Base-by-base conservation (phyloP, 768 basidiomycete genomes). In the Vararia minispora region DNA sequence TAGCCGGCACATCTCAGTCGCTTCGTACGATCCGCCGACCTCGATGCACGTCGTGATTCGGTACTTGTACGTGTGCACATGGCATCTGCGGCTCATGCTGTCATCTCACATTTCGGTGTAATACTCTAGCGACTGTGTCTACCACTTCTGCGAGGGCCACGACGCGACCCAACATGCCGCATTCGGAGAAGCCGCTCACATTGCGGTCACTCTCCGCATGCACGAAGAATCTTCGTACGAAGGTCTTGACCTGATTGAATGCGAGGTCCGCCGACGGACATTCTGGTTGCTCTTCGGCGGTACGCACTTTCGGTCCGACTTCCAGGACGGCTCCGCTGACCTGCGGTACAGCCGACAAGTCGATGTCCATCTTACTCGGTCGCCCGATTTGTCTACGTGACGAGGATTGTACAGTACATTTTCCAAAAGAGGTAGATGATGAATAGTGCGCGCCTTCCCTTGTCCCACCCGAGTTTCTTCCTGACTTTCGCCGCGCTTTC, bases 211-310 rank as follows among this genome's bases (percentile, higher is more conserved):
- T 0, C 69, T 88, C 32, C 74, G 83, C 34, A 79, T 90, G 72
- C 86, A 90, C 54, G 87, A 88, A 60, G 87, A 89, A 59, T 69
- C 73, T 1, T 79, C 81, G 14, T 89, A 90, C 53, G 78, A 84
- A 39, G 74, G 73, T 8, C 68, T 89, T 41, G 81, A 87, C 56
- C 85, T 88, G 25, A 79, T 92, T 45, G 87, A 92, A 64, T 80
- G 78, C 44, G 85, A 91, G 58, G 73, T 91, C 12, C 66, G 88
- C n/a, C 71, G 89, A 38, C 68, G 90, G 40, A 74, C 75, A 22
- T 94, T 92, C 61, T 92, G 87, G 86, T 63, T 94, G 10, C 69
- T 90, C 26, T 91, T 90, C 52, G 86, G 83, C 55, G 89, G 85
- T 84, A 53, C 35, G 72, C 63, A 18, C 34, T 31, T 28, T 32